Base-by-base conservation (phyloP, 768 basidiomycete species). In the Lactarius vividus region DNA sequence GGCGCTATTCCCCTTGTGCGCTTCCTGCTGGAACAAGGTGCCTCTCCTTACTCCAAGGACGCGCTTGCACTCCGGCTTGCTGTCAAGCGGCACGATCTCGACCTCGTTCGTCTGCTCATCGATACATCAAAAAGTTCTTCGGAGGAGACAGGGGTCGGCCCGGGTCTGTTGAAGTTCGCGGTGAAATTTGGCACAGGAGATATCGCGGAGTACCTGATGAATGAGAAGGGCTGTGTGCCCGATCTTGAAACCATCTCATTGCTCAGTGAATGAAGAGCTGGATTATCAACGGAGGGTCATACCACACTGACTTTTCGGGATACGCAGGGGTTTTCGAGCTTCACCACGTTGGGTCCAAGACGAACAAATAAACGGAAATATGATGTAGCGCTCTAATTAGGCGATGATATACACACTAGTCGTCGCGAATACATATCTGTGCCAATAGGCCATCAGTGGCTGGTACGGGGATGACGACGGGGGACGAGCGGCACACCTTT, bases 11-110 rank as follows among this genome's bases (percentile, higher is more conserved):
- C 87, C 3, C 83, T 97, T 9, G 79, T 94, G 1, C 78, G 75
- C 28, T 88, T 92, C 70, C 81, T 98, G 18, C 84, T 97, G 57
- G 77, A 79, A 3, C 78, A 86, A 23, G 89, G 86, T 3, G 94
- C 92, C 0, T 88, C 88, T 13, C 94, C 95, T 0, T 72, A 72
- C 5, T 76, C 76, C 67, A 89, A 88, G 71, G 74, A 82, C 15
- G 82, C 79, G 26, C 77, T 94, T n/a, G 82, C 94, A 0, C 80
- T 97, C 20, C 77, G 81, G 57, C 83, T 93, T 3, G 95, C 95
- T 2, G 89, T 97, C 59, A 82, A 83, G 46, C 84, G 83, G 70
- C 84, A 83, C 67, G 85, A 93, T 66, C 76, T 95, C 10, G 65
- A 73, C 0, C 77, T 95, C 54, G 88, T 97, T 46, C 85, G 83